Evolutionary conservation across 140 eudicot genomes (phyloP).

Genomic region (Artemisia princeps): DNA sequence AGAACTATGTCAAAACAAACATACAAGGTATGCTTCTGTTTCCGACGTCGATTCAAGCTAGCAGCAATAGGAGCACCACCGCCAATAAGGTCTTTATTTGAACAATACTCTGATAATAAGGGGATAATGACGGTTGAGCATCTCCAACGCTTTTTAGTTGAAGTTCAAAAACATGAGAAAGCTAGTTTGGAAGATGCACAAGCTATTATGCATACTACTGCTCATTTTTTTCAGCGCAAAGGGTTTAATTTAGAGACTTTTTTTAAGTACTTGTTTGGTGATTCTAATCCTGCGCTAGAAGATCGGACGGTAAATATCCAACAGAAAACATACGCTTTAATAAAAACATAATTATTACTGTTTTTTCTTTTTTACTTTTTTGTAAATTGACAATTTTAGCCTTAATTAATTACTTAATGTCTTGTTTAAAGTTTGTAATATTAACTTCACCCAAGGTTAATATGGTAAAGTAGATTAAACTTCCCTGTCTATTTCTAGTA

Average conservation of each 20-base stretch:
- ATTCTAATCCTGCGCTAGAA: constrained; percentile 55
- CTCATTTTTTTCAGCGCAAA: constrained; percentile 45
- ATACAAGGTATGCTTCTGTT: constrained; percentile 72
- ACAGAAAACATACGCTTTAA: too few relatives aligned
- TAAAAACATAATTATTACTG: too few relatives aligned
- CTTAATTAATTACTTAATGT: too few relatives aligned
- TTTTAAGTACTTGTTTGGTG: constrained; percentile 63
- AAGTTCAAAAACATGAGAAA: constrained; percentile 49
- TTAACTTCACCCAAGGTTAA: too few relatives aligned
- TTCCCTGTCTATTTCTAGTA: too few relatives aligned
- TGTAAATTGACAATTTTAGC: too few relatives aligned
- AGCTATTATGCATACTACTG: constrained; percentile 42
- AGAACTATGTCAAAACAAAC: constrained; percentile 17
- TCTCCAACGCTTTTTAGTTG: constrained; percentile 50
- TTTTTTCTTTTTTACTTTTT: too few relatives aligned
- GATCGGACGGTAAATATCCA: constrained; percentile 34
- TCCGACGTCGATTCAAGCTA: constrained; percentile 66
- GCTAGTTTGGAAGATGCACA: constrained; percentile 66
- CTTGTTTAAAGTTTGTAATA: too few relatives aligned
- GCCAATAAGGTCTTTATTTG: constrained; percentile 45
- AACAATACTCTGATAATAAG: constrained; percentile 42
- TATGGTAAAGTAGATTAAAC: too few relatives aligned
- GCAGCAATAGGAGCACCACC: constrained; percentile 72
- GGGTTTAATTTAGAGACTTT: constrained; percentile 67
- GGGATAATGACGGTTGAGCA: constrained; percentile 55